These are phyloP conservation scores for Tranzscheliella williamsii DNA, from an alignment of 1,284 basidiomycete genomes.

Conservation along the genomic window DNA sequence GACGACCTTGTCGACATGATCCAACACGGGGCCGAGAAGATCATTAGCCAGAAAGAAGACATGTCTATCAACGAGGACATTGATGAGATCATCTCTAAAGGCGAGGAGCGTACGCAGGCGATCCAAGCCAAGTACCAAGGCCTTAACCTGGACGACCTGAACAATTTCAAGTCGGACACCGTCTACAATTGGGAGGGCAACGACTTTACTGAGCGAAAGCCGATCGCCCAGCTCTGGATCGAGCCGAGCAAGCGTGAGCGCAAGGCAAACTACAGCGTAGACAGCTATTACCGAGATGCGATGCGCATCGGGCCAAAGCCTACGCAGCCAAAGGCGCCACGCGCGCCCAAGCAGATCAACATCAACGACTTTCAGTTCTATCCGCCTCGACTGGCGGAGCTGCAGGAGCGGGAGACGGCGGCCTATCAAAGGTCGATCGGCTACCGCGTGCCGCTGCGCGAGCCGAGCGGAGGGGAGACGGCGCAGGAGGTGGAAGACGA, in stretches of 20 bases:
- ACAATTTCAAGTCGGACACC: conserved; percentile 93
- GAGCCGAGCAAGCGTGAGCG: conserved; percentile 94
- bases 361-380: conserved; percentile 99
- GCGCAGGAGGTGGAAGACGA: conserved; percentile 47
- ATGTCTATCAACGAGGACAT: conserved; percentile 88
- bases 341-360: conserved; percentile 85
- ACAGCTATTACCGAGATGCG: conserved; percentile 79
- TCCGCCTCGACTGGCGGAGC: conserved; percentile 75
- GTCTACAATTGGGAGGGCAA: conserved; percentile 87
- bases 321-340: conserved; percentile 79
- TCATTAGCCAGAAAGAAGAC: conserved; percentile 72
- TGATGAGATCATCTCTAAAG: conserved; percentile 79
- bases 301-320: conserved; percentile 72
- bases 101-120: conserved; percentile 84
- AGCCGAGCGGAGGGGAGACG: conserved; percentile 66
- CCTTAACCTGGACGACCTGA: conserved; percentile 89
- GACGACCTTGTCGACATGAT: conserved; percentile 98
- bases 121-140: conserved; percentile 90
- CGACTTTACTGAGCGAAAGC: conserved; percentile 72
- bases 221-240: conserved; percentile 71
- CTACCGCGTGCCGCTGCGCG: conserved; percentile 74
- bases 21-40: conserved; percentile 94
- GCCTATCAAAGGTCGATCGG: conserved; percentile 69
- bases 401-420: conserved; percentile 79
- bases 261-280: conserved; percentile 87